Evolutionary conservation across 2,329 filamentous ascomycete genomes (phyloP), one percentile per base, ranked within the genome.

Genomic region (Diaporthe australafricana): DNA sequence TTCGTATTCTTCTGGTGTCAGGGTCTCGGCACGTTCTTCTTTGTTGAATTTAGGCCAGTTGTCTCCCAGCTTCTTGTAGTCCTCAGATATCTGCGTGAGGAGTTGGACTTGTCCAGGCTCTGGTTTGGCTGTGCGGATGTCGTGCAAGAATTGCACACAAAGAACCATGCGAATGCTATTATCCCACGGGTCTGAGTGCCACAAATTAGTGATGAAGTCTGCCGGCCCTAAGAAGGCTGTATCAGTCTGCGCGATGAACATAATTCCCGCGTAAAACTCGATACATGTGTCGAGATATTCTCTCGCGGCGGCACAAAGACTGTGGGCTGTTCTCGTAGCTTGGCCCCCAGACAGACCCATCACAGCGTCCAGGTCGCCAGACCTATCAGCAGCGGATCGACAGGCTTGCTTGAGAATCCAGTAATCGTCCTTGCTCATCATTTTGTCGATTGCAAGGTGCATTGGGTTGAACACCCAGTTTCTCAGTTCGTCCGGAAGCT

Each of bases 21-120:
- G 14, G 5, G 2, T 2, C 12, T 12, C 20, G 4, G 1, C 0
- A 22, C 1, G 5, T 14, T 12, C 6, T 53, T 20, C 5, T 14
- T 57, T 27, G 35, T 32, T 40, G 35, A 25, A 27, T 5, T 17
- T 1, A 7, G 22, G 3, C 7, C 27, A 9, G 1, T 27, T 35
- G 7, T 3, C 2, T 30, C 38, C 55, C 16, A 60, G 22, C 16
- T 9, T 60, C 35, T 60, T 42, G 22, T 60, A 60, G 16, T 60
- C 55, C 8, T 42, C 14, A 5, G 55, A 60, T 9, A 27, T 35
- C n/a, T 30, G 55, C 42, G 38, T 27, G 35, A 42, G n/a, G 22
- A 60, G 42, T 35, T 30, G 7, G 7, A 20, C 14, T 12, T 42
- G 22, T 3, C 55, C 38, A 11, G 35, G 5, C 25, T 30, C 35